A percentile compares a stretch with the other conserved stretches of the same genome.
phyloP scores from a whole-genome alignment of 768 basidiomycete genomes.

The Mycena chlorophos region DNA sequence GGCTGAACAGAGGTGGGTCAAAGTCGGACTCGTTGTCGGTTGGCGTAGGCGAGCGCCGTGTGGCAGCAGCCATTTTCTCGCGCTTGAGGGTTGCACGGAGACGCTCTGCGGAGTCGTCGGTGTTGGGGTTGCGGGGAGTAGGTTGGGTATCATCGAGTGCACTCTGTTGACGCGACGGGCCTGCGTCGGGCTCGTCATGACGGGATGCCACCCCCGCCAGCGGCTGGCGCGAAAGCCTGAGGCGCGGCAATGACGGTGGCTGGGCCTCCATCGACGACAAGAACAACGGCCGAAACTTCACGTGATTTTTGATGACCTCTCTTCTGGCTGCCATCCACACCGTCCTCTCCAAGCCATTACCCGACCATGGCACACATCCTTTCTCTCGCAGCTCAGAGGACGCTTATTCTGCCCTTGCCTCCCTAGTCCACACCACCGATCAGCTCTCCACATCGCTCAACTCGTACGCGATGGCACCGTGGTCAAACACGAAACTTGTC shows the following conservation, averaged over 20 bases:
- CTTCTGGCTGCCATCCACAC: conserved; percentile 44
- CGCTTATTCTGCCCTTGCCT: conserved; percentile 46
- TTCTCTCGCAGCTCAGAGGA: conserved; percentile 46
- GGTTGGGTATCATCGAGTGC: conserved; percentile 40
- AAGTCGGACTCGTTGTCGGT: conserved; percentile 62
- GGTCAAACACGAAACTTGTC: conserved; percentile 65
- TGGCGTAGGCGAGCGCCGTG: conserved; percentile 34
- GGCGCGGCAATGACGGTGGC: conserved; percentile 32
- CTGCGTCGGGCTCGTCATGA: conserved; percentile 27
- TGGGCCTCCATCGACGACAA: conserved; percentile 30
- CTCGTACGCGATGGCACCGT: conserved; percentile 47
- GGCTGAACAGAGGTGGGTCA: conserved; percentile 45
- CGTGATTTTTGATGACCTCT: no score
- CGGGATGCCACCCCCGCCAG: conserved; percentile 27
- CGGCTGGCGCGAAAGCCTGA: conserved; percentile 36
- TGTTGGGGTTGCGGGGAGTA: conserved; percentile 35
- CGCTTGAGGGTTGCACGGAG: conserved; percentile 63
- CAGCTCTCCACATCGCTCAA: conserved; percentile 57
- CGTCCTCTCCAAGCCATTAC: conserved; percentile 28
- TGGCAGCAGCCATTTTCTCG: conserved; percentile 33
- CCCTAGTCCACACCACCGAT: conserved; percentile 51
- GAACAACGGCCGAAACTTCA: neutral
- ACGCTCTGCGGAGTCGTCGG: conserved; percentile 47
- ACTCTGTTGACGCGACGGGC: conserved; percentile 40
- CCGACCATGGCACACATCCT: conserved; percentile 41